Percentiles rank a stretch among this genome's conserved stretches.
Evolutionary conservation across 352 stramenopile genomes (phyloP).

Genomic region (Phytophthora fragariae): DNA sequence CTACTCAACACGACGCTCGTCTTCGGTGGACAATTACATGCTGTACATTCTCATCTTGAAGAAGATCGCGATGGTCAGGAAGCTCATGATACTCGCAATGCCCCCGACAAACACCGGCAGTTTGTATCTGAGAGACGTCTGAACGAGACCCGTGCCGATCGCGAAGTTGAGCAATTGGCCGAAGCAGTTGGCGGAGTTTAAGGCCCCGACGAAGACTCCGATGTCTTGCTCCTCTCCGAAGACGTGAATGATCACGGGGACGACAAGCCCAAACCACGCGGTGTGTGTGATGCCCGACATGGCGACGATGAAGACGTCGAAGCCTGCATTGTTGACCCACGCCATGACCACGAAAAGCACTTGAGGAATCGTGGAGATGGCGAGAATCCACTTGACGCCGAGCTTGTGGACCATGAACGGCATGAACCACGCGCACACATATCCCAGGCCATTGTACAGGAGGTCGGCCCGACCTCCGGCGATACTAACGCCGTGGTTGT

Average conservation of each 20-base stretch:
- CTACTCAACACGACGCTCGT: neutral
- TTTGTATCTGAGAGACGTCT: conserved; percentile 47
- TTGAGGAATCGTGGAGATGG: conserved; percentile 43
- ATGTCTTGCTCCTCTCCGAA: conserved; percentile 50
- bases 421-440: conserved; percentile 48
- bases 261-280: conserved; percentile 50
- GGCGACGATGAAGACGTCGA: conserved; percentile 44
- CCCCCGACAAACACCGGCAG: conserved; percentile 51
- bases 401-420: conserved; percentile 48
- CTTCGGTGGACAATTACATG: conserved; percentile 26
- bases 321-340: conserved; percentile 28
- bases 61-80: conserved; percentile 44
- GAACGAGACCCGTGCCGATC: conserved; percentile 37
- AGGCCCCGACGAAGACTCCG: conserved; percentile 49
- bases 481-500: conserved; percentile 52
- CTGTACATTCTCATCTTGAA: conserved; percentile 55
- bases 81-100: conserved; percentile 34
- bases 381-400: conserved; percentile 49
- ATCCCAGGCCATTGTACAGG: conserved; percentile 48
- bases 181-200: conserved; percentile 64
- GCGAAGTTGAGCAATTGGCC: conserved; percentile 50
- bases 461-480: conserved; percentile 51
- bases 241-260: conserved; percentile 57
- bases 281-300: conserved; percentile 44
- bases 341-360: conserved; percentile 44